phyloP scores from a whole-genome alignment of 108 stramenopile species.

The Cyclotella cryptica region DNA sequence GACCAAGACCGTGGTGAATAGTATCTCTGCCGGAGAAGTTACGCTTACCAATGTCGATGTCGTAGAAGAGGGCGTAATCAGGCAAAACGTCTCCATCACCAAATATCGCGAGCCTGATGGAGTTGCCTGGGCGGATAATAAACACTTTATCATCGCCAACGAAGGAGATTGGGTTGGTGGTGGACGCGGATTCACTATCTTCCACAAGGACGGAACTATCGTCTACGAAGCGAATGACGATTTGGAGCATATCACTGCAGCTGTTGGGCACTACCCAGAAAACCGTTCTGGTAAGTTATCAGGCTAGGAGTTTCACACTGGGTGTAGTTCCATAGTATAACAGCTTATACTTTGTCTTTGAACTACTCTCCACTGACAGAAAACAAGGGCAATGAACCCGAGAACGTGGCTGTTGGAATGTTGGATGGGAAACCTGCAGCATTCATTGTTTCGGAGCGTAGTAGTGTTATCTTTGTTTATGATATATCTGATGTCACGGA shows the following conservation, averaged over 20 bases:
- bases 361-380: slow-evolving; percentile 12
- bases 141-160: slow-evolving; percentile 74
- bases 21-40: slow-evolving; percentile 63
- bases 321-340: too few relatives aligned
- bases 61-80: slow-evolving; percentile 59
- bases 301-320: too few relatives aligned
- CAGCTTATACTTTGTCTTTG: too few relatives aligned
- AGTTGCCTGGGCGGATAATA: slow-evolving; percentile 57
- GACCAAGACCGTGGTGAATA: slow-evolving; percentile 37
- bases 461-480: slow-evolving; percentile 62
- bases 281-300: slow-evolving; percentile 45
- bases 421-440: slow-evolving; percentile 36
- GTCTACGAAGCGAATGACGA: slow-evolving; percentile 52
- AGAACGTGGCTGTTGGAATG: slow-evolving; percentile 53
- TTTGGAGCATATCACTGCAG: slow-evolving; percentile 56
- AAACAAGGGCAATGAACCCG: slow-evolving; percentile 77
- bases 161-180: slow-evolving; percentile 80
- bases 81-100: slow-evolving; percentile 36
- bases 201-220: slow-evolving; percentile 52
- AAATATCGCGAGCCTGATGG: slow-evolving; percentile 72
- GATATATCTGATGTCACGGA: slow-evolving; percentile 42
- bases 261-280: slow-evolving; percentile 78
- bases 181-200: slow-evolving; percentile 69
- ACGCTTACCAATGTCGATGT: slow-evolving; percentile 57
- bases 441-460: slow-evolving; percentile 71